Conservation (phyloP, 1,284 basidiomycete species). For the Agaricales sp. region DNA sequence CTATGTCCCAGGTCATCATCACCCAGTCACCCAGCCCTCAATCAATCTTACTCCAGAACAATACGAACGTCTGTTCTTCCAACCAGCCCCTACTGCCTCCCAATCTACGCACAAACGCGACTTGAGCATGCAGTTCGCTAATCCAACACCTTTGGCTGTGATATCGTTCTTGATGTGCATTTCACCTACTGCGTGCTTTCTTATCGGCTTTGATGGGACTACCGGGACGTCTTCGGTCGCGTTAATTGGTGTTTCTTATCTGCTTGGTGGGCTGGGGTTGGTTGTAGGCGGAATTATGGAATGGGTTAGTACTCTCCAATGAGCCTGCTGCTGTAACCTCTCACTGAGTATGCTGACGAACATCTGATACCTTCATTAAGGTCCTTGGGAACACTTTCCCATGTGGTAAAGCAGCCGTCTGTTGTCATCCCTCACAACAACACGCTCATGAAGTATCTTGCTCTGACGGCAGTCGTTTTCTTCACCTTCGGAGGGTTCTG, state of each 20-base stretch:
- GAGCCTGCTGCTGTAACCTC: background rate
- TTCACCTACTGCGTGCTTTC: constrained; percentile 12
- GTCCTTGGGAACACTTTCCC: constrained; percentile 16
- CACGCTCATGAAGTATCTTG: background rate
- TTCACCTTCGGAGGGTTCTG: constrained; percentile 14
- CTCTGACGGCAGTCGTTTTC: constrained; percentile 11
- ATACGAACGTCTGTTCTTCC: constrained; percentile 15
- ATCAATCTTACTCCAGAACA: constrained; percentile 9
- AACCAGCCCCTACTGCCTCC: constrained; percentile 10
- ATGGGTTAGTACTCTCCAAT: constrained; percentile 13
- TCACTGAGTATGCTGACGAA: background rate
- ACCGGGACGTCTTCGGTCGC: constrained; percentile 9
- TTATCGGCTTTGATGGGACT: constrained; percentile 13
- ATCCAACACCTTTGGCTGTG: constrained; percentile 14
- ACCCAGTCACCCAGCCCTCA: background rate
- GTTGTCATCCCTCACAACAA: background rate
- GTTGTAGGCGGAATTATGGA: constrained; percentile 13
- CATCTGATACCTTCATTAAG: constrained; percentile 8
- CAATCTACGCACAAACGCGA: background rate
- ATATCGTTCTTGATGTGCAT: constrained; percentile 12
- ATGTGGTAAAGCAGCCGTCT: constrained; percentile 6
- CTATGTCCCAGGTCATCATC: no score
- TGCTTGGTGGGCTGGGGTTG: constrained; percentile 13
- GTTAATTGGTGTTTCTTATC: constrained; percentile 12
- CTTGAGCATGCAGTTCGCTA: constrained; percentile 10